Base-by-base conservation (phyloP, 1,284 basidiomycete genomes). In the Hymenochaete sp. region DNA sequence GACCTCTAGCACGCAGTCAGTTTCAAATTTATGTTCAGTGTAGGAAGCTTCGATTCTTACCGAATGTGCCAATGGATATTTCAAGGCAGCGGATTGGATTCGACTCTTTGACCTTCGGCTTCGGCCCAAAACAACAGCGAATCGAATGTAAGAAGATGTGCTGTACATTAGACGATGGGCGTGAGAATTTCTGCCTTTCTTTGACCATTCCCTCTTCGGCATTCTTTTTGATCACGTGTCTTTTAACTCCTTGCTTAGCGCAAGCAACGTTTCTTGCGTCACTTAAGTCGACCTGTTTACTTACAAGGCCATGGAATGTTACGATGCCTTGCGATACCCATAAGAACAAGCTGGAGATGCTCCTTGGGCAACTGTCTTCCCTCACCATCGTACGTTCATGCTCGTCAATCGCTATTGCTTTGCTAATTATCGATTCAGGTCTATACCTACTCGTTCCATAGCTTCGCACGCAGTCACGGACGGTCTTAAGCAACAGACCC, bases 11-110 rank as follows among this genome's bases (percentile, higher is more conserved):
- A 11, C 32, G 11, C 45, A 59, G 56, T n/a, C n/a, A n/a, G n/a
- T n/a, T n/a, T n/a, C 13, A 35, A 35, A 6, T n/a, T n/a, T 52
- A 32, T 53, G 47, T 29, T n/a, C n/a, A n/a, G n/a, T n/a, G n/a
- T n/a, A n/a, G n/a, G n/a, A n/a, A 50, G n/a, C 9, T 16, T 24
- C 32, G 4, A 16, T 35, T 53, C 59, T 31, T 44, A 67, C 66
- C 66, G 56, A 48, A 64, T 56, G 82, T 85, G 82, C 70, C 84
- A 87, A 86, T 69, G 84, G 84, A 86, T 86, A 73, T 87, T 87
- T 87, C 78, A 87, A 87, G 84, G 83, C 81, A 68, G 55, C 55
- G 57, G 57, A 56, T 59, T 47, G 24, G 18, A 16, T 4, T 31
- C 21, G n/a, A n/a, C n/a, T n/a, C n/a, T n/a, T n/a, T n/a, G n/a